Conservation (phyloP, 148 eudicot genomes). For the Drosera capensis region DNA sequence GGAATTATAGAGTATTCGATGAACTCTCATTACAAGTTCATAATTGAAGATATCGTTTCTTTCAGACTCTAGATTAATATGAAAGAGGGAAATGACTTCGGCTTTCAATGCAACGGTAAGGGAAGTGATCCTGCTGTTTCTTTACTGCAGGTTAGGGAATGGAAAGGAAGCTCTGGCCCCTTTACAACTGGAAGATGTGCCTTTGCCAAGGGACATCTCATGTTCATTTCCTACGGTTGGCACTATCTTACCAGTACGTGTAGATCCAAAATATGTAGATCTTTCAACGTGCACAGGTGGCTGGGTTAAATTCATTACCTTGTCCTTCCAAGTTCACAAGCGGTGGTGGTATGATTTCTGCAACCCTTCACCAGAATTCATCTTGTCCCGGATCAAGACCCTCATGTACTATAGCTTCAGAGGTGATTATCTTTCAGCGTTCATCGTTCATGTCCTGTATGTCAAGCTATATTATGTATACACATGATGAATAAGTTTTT, state of each 20-base stretch:
- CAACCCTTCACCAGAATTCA: slow-evolving; percentile 44
- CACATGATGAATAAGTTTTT: neutral
- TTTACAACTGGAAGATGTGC: slow-evolving; percentile 37
- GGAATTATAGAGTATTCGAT: too few relatives aligned
- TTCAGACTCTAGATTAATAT: too few relatives aligned
- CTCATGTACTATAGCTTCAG: slow-evolving; percentile 22
- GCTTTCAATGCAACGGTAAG: too few relatives aligned
- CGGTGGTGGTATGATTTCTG: slow-evolving; percentile 66
- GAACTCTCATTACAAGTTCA: neutral
- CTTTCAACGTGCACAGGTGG: slow-evolving; percentile 38
- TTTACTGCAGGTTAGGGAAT: slow-evolving; percentile 37
- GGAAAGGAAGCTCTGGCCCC: slow-evolving; percentile 50
- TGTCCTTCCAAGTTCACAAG: slow-evolving; percentile 23
- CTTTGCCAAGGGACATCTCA: slow-evolving; percentile 43
- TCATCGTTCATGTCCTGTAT: neutral
- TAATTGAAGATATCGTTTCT: too few relatives aligned
- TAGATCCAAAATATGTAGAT: slow-evolving; percentile 26
- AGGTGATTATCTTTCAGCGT: slow-evolving; percentile 26
- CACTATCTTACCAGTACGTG: slow-evolving; percentile 49
- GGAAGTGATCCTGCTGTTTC: too few relatives aligned
- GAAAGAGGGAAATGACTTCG: too few relatives aligned
- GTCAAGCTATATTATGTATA: neutral
- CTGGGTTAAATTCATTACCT: slow-evolving; percentile 53
- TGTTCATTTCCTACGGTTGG: slow-evolving; percentile 59
- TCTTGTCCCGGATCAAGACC: slow-evolving; percentile 45